Evolutionary conservation across 140 eudicot genomes (phyloP).

Genomic region (Oenanthe javanica): DNA sequence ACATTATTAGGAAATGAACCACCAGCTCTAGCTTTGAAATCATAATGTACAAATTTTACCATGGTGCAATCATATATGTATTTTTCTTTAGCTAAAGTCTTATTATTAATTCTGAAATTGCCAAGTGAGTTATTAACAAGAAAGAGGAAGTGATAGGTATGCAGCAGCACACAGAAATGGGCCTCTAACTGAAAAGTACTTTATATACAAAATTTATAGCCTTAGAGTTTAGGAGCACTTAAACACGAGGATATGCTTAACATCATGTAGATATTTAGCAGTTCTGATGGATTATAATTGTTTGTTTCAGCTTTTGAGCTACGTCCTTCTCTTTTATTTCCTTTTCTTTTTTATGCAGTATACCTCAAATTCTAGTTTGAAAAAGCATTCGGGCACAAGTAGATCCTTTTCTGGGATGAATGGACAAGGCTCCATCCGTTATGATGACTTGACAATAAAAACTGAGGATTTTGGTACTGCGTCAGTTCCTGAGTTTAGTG

Average conservation of each 20-base stretch:
- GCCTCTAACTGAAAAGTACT: neutral
- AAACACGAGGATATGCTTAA: neutral
- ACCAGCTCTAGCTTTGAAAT: neutral
- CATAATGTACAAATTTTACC: neutral
- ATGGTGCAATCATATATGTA: neutral
- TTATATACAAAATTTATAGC: neutral
- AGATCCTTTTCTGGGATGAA: conserved; percentile 27
- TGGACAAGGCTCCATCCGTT: conserved; percentile 22
- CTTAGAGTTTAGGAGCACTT: neutral
- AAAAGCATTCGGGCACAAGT: conserved; percentile 8
- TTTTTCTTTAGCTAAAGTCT: neutral
- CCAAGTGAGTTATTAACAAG: neutral
- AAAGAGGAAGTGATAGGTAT: neutral
- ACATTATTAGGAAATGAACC: neutral
- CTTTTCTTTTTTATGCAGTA: conserved; percentile 29
- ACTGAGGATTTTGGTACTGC: conserved; percentile 38
- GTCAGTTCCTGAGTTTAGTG: conserved; percentile 21
- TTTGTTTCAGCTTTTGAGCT: neutral
- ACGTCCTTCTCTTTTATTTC: neutral
- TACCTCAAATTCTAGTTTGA: conserved; percentile 20
- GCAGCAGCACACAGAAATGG: neutral
- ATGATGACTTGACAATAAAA: conserved; percentile 29
- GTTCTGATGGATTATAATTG: neutral
- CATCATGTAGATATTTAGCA: neutral
- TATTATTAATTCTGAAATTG: neutral